Percentiles rank a stretch among this genome's conserved stretches.
Conservation (phyloP, 2,329 filamentous ascomycete species). For the Acephala macrosclerotiorum region DNA sequence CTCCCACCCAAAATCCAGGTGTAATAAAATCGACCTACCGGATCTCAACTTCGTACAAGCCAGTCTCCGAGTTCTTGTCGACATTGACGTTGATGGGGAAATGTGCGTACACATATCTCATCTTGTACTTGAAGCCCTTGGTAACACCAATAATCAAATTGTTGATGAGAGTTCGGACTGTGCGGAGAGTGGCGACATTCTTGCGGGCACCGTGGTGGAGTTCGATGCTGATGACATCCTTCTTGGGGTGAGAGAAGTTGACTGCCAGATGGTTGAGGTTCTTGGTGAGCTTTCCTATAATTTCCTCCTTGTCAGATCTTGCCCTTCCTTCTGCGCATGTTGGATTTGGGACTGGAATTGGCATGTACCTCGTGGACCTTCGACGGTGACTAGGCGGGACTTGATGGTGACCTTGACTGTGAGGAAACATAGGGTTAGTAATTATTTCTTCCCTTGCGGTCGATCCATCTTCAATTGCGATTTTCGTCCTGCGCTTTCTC, state of each 20-base stretch:
- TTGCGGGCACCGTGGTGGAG: conserved; percentile 99
- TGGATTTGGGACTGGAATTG: conserved; percentile 27
- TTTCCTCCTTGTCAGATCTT: conserved; percentile 43
- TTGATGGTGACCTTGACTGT: conserved; percentile 98
- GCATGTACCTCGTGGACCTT: conserved; percentile 86
- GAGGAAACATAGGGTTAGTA: conserved; percentile 46
- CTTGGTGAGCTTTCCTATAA: conserved; percentile 90
- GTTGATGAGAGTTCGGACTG: conserved; percentile 97
- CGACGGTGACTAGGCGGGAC: conserved; percentile 94
- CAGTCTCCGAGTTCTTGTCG: conserved; percentile 93
- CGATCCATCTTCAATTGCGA: conserved; percentile 21
- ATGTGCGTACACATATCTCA: conserved; percentile 99
- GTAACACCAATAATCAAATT: conserved; percentile 99
- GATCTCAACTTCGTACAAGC: conserved; percentile 92
- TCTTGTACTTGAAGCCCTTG: conserved; percentile 99
- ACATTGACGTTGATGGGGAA: conserved; percentile 99
- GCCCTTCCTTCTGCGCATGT: conserved; percentile 11
- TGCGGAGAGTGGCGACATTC: conserved; percentile 97
- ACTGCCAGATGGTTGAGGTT: conserved; percentile 96
- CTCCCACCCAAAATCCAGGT: neutral
- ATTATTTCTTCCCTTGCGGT: conserved; percentile 30
- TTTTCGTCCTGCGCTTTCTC: conserved; percentile 9
- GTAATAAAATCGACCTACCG: conserved; percentile 65
- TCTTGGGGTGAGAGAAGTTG: conserved; percentile 89
- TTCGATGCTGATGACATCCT: conserved; percentile 92